Percentiles rank a stretch among this genome's conserved stretches.
Conservation (phyloP, 2,329 filamentous ascomycete species). For the Fusarium euwallaceae region DNA sequence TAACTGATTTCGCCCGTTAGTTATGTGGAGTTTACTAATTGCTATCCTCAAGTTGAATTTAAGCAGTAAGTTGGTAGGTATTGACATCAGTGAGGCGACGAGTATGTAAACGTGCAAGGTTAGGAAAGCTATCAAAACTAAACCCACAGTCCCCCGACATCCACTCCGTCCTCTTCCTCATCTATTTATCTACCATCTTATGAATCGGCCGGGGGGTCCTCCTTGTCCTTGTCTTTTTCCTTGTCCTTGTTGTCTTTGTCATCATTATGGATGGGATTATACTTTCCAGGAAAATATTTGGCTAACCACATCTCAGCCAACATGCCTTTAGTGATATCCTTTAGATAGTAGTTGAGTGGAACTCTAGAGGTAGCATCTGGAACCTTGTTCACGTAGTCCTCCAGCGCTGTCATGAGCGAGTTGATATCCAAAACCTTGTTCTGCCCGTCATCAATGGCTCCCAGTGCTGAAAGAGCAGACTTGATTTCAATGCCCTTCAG, state of each 20-base stretch:
- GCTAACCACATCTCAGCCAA: constrained; percentile 36
- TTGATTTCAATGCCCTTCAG: neutral
- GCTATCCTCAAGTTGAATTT: too few species aligned
- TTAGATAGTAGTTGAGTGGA: constrained; percentile 38
- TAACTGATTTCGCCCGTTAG: too few species aligned
- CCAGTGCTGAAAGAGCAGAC: neutral
- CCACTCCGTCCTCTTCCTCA: too few species aligned
- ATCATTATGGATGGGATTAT: constrained; percentile 25
- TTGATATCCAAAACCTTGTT: constrained; percentile 30
- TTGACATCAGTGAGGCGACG: too few species aligned
- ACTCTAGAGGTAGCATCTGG: constrained; percentile 8
- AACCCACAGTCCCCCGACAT: too few species aligned
- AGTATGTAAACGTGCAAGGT: too few species aligned
- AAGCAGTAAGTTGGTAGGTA: too few species aligned
- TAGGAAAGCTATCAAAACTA: too few species aligned
- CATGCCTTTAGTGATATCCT: constrained; percentile 31
- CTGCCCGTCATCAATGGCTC: constrained; percentile 10
- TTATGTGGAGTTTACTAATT: too few species aligned
- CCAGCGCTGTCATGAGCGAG: constrained; percentile 32
- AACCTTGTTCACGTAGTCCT: constrained; percentile 27
- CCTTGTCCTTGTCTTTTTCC: too few species aligned
- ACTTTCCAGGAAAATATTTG: constrained; percentile 31
- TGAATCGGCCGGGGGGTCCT: too few species aligned
- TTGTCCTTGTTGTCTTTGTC: neutral
- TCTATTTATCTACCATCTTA: too few species aligned